Base-by-base conservation (phyloP, 2,329 filamentous ascomycete species). In the Neoascochyta sp. region DNA sequence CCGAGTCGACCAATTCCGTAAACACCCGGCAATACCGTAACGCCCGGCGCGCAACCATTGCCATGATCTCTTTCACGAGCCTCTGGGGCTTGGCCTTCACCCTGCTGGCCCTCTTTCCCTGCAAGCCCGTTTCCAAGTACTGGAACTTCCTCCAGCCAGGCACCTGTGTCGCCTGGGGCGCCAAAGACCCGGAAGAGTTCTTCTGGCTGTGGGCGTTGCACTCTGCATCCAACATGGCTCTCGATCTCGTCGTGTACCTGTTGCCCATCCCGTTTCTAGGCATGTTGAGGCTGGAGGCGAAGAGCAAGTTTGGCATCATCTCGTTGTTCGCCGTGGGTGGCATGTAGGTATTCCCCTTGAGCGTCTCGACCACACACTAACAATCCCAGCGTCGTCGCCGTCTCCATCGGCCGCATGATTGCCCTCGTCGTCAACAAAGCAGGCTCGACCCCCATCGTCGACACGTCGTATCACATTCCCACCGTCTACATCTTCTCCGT, bases 121-220 rank as follows among this genome's bases (percentile, higher is more conserved):
- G 53, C 22, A 45, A 22, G 3, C 54, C 60, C 1, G 45, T 58
- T 5, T 29, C 33, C 0, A 60, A 58, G 24, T 54, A 56, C 22
- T 64, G 61, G 61, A 40, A 52, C 4, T 23, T 30, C 3, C 20
- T 8, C 0, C 13, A 47, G 1, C 6, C 29, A 1, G 58, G 60
- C 1, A 50, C 39, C 13, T 64, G 61, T 16, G 36, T 63, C 4
- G 54, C 48, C 5, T 64, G 56, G 52, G 61, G 61, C n/a, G 50
- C 45, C 22, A 62, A 62, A 18, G 29, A 52, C 2, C 44, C 54
- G 1, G 16, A 41, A 1, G 20, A 34, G 4, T 54, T 63, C 29
- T 63, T 57, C 16, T 27, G 36, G 5, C 50, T 43, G 29, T 64
- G 48, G 24, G 36, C 49, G 2, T 44, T 45, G 3, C 61, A 64